Conservation (phyloP, 176 grass and related monocot genomes). For the Aegilops longissima region DNA sequence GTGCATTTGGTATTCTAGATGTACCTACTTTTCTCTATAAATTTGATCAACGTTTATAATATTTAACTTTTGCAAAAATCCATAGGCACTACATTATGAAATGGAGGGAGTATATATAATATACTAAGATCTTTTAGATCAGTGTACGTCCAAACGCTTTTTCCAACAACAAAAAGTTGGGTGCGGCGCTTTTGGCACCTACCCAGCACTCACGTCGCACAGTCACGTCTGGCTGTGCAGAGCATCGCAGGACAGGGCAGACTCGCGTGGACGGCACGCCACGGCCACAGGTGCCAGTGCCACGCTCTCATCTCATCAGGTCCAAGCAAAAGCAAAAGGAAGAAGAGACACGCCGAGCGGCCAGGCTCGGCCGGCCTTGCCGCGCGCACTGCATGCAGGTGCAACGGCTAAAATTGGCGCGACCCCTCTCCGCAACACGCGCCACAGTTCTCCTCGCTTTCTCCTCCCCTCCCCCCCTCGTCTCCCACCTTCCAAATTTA, state of each 20-base stretch:
- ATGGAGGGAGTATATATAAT: too few relatives aligned
- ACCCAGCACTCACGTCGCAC: background rate
- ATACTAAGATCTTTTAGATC: too few relatives aligned
- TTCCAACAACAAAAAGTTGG: background rate
- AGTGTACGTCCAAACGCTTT: too few relatives aligned
- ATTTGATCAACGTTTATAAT: too few relatives aligned
- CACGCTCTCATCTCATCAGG: background rate
- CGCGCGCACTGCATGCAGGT: slow-evolving; percentile 41
- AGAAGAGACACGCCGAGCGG: background rate
- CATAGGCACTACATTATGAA: too few relatives aligned
- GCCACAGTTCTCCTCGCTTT: slow-evolving; percentile 18
- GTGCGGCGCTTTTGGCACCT: background rate
- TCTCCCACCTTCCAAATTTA: slow-evolving; percentile 26
- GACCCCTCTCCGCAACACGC: slow-evolving; percentile 11
- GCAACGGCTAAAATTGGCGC: slow-evolving; percentile 38
- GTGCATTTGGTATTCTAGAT: too few relatives aligned
- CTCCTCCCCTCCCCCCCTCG: background rate
- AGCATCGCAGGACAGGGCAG: background rate
- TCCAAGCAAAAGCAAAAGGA: background rate
- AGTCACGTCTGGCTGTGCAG: background rate
- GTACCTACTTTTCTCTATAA: too few relatives aligned
- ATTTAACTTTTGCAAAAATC: too few relatives aligned
- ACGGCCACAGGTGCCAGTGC: background rate
- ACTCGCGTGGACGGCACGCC: background rate
- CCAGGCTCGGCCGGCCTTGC: slow-evolving; percentile 36